These are phyloP conservation scores for Malus hybrid DNA, from an alignment of 331 rosid genomes.

Conservation along the genomic window DNA sequence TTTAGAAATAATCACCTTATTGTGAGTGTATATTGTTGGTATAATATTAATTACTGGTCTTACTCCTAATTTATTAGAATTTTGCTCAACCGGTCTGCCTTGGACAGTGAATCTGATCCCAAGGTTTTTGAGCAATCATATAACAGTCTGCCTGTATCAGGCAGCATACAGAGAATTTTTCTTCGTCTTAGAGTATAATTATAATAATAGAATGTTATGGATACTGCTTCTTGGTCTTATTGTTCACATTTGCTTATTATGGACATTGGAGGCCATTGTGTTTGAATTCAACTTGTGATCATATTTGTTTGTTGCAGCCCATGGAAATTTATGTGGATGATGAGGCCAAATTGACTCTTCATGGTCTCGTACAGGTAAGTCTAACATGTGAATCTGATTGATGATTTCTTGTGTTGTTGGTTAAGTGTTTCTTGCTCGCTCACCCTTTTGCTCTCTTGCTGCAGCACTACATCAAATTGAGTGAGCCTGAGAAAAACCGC, in stretches of 20 bases:
- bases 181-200: too few relatives aligned
- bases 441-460: not conserved
- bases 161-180: too few relatives aligned
- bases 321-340: slow-evolving; percentile 99
- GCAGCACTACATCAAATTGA: slow-evolving; percentile 96
- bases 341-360: slow-evolving; percentile 94
- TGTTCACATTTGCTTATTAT: slow-evolving; percentile 16
- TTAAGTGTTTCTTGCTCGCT: not conserved
- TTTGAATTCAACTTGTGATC: slow-evolving; percentile 49
- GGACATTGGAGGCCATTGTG: slow-evolving; percentile 35
- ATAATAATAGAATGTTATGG: not conserved
- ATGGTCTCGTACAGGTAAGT: slow-evolving; percentile 89
- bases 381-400: not conserved
- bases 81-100: too few relatives aligned
- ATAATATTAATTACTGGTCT: too few relatives aligned
- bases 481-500: slow-evolving; percentile 82
- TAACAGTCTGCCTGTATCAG: too few relatives aligned
- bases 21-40: not conserved
- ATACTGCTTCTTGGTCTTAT: not conserved
- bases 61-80: too few relatives aligned
- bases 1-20: not conserved
- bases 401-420: not conserved
- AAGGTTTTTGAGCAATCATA: too few relatives aligned
- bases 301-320: slow-evolving; percentile 86
- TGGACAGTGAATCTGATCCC: too few relatives aligned